Evolutionary conservation across 441 rosid genomes (phyloP).

Genomic region (Arabidopsis lyrata): DNA sequence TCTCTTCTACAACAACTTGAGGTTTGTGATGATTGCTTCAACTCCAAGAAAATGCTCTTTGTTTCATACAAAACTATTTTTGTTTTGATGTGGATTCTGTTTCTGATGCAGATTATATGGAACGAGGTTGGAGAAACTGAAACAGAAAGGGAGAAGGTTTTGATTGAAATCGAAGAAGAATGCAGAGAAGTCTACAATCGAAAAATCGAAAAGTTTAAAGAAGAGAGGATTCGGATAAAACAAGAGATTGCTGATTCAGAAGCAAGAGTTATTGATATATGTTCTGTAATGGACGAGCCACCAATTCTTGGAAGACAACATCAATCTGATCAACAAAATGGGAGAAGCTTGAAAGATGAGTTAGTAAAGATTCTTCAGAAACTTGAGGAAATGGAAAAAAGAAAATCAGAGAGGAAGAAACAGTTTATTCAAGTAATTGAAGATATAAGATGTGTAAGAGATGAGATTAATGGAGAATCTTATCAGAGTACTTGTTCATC

Average conservation of each 20-base stretch:
- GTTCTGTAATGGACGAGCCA: slow-evolving; percentile 82
- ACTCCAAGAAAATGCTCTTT: slow-evolving; percentile 16
- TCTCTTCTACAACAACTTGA: slow-evolving; percentile 65
- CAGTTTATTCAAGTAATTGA: slow-evolving; percentile 73
- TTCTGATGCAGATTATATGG: slow-evolving; percentile 67
- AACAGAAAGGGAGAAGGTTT: slow-evolving; percentile 65
- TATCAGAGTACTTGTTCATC: slow-evolving; percentile 39
- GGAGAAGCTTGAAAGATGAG: slow-evolving; percentile 78
- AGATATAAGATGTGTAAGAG: slow-evolving; percentile 58
- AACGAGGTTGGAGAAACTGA: slow-evolving; percentile 85
- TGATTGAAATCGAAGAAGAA: slow-evolving; percentile 81
- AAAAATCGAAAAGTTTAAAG: slow-evolving; percentile 70
- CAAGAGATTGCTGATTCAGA: slow-evolving; percentile 77
- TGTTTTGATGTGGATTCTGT: not conserved
- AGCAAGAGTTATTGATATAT: slow-evolving; percentile 74
- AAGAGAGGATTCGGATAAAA: slow-evolving; percentile 60
- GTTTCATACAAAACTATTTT: not conserved
- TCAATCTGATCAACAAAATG: slow-evolving; percentile 71
- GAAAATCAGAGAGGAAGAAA: slow-evolving; percentile 69
- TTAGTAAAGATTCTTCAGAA: slow-evolving; percentile 67
- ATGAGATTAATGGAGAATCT: slow-evolving; percentile 58
- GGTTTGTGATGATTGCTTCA: slow-evolving; percentile 44
- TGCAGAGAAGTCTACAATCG: slow-evolving; percentile 69
- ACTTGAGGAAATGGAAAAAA: slow-evolving; percentile 80
- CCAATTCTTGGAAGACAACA: slow-evolving; percentile 68